Evolutionary conservation across 768 basidiomycete species (phyloP).

Genomic region (Leucocoprinus leucothites): DNA sequence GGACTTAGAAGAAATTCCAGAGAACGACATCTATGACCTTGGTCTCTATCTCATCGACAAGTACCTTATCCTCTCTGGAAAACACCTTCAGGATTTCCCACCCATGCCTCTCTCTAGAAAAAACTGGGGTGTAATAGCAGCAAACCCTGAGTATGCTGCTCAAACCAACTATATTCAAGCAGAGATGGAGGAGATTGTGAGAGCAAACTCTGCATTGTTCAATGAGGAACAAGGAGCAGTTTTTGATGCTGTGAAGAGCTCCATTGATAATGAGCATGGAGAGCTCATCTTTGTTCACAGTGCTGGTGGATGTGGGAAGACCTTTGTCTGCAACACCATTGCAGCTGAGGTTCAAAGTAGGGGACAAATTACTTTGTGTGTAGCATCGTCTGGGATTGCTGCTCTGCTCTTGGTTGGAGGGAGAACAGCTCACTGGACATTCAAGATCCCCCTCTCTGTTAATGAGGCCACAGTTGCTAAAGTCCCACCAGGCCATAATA

Average conservation of each 20-base stretch:
- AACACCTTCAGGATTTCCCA: slow-evolving; percentile 21
- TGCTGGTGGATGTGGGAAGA: background rate
- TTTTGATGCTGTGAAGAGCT: slow-evolving; percentile 26
- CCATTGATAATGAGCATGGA: background rate
- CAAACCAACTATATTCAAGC: slow-evolving; percentile 21
- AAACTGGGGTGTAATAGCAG: slow-evolving; percentile 21
- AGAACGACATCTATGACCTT: slow-evolving; percentile 35
- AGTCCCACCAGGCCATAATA: too few species aligned
- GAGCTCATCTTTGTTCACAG: background rate
- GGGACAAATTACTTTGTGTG: background rate
- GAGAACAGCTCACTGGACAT: background rate
- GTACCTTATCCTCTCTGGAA: slow-evolving; percentile 20
- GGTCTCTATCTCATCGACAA: slow-evolving; percentile 31
- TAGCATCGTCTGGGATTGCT: background rate
- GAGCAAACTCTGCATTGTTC: background rate
- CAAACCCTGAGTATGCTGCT: slow-evolving; percentile 29
- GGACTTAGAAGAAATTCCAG: background rate
- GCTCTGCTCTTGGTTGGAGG: background rate
- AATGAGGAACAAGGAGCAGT: slow-evolving; percentile 27
- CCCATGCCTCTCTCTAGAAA: slow-evolving; percentile 27
- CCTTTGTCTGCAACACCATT: background rate
- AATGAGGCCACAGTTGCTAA: too few species aligned
- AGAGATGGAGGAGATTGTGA: background rate
- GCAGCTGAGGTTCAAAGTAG: slow-evolving; percentile 15
- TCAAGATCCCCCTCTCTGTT: background rate